Evolutionary conservation across 495 filamentous ascomycete species (phyloP), one percentile per base, ranked within the genome.

Genomic region (Cryomyces minteri): DNA sequence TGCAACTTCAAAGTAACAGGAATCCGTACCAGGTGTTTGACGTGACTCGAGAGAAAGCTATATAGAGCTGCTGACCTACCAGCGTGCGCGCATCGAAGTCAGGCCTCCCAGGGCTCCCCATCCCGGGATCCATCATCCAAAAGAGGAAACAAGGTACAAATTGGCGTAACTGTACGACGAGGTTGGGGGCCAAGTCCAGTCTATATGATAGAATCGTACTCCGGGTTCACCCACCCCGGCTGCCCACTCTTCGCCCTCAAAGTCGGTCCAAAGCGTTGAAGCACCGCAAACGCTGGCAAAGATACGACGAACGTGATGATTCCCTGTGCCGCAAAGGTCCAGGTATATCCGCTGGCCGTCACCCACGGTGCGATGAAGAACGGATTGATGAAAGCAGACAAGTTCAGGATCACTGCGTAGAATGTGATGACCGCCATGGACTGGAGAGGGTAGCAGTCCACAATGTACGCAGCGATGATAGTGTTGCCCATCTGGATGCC

Each of bases 401-500:
- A 45, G 44, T 79, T 79, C n/a, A 79, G 62, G 30, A 75, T 59
- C 3, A 79, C 73, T 3, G 70, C 63, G 47, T 79, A 79, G 54
- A 77, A 79, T 5, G 69, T 74, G 11, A 79, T 67, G 25, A 76
- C 62, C 39, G 67, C 67, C 54, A 74, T 76, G 29, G 68, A 68
- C 50, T 79, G 72, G 28, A 71, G 54, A 0, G 72, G 73, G 50
- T 77, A 74, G 40, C 63, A 63, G 49, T 77, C 75, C 8, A 78
- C 67, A 14, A 79, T 64, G 46, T 78, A 79, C 28, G 64, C 61
- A 33, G 62, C 72, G 7, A 68, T 60, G 5, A 70, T 65, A 0
- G 72, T 76, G 45, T 79, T 78, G 10, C 73, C 75, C 39, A 76
- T 70, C 48, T 79, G 75, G 47, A 78, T 70, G 25, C 74, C 75